Evolutionary conservation across 148 eudicot species (phyloP).

Genomic region (Agrostemma githago): DNA sequence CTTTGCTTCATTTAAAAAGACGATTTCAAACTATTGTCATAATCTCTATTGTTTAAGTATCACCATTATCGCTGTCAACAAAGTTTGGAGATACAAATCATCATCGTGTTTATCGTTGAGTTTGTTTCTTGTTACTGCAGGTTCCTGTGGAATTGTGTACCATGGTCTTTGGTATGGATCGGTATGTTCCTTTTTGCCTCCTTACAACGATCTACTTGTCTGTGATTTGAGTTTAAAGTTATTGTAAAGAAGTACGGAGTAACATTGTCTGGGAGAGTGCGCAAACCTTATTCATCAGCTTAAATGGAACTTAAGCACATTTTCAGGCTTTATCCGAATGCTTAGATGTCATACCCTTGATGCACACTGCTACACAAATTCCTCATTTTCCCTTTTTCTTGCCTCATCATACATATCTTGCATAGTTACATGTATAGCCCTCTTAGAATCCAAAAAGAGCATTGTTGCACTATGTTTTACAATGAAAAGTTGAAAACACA

Average conservation of each 20-base stretch:
- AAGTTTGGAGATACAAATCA: neutral
- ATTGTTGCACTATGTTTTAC: too few species aligned
- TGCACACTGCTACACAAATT: too few species aligned
- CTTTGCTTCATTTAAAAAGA: too few species aligned
- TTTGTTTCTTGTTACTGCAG: slow-evolving; percentile 33
- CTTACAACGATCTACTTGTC: slow-evolving; percentile 6
- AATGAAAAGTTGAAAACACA: too few species aligned
- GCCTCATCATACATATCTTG: too few species aligned
- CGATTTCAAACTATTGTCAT: too few species aligned
- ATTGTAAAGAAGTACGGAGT: neutral
- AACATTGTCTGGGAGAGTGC: neutral
- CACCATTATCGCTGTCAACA: neutral
- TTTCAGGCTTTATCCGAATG: neutral
- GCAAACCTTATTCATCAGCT: neutral
- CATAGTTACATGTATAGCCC: too few species aligned
- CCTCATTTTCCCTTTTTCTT: too few species aligned
- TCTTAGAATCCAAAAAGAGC: too few species aligned
- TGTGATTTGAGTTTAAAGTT: neutral
- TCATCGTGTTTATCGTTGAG: neutral
- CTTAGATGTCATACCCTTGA: neutral
- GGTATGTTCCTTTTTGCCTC: slow-evolving; percentile 53
- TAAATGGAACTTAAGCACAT: neutral
- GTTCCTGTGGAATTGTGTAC: slow-evolving; percentile 97
- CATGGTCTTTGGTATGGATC: slow-evolving; percentile 98
- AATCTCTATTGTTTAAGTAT: too few species aligned